Conservation (phyloP, 257 asterid species). For the Solanum boliviense region DNA sequence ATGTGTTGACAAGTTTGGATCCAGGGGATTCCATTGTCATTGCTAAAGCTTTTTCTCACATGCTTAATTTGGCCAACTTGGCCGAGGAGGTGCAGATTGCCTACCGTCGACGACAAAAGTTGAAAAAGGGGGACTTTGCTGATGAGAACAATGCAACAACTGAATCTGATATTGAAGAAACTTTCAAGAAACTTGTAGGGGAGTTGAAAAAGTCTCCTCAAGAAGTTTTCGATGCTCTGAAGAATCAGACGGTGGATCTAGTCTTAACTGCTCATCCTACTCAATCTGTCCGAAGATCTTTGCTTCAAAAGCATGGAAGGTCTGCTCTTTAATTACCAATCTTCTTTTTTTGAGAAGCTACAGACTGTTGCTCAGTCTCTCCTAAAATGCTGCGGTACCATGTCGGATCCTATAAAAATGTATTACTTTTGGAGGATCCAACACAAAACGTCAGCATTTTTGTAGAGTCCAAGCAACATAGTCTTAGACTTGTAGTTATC, state of each 20-base stretch:
- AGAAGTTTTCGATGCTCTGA: conserved; percentile 37
- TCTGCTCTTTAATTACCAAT: neutral
- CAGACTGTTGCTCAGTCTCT: neutral
- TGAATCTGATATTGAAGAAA: conserved; percentile 45
- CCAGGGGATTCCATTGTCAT: conserved; percentile 44
- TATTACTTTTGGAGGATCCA: neutral
- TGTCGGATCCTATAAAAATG: neutral
- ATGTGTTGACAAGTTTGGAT: conserved; percentile 30
- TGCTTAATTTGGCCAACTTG: conserved; percentile 43
- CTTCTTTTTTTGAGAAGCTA: neutral
- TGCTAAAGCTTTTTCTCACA: conserved; percentile 44
- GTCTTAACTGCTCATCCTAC: conserved; percentile 49
- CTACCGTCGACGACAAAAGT: conserved; percentile 28
- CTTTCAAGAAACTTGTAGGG: conserved; percentile 32
- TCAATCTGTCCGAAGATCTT: conserved; percentile 36
- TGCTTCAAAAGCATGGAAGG: conserved; percentile 48
- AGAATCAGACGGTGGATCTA: conserved; percentile 43
- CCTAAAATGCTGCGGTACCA: neutral
- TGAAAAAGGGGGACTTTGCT: conserved; percentile 31
- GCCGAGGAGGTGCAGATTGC: conserved; percentile 53
- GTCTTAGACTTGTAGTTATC: neutral
- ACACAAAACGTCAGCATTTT: neutral
- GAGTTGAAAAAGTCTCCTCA: conserved; percentile 38
- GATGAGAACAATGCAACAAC: conserved; percentile 38
- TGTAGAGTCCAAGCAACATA: neutral